Conservation (phyloP, 495 filamentous ascomycete genomes). For the Trichoderma erinaceum region DNA sequence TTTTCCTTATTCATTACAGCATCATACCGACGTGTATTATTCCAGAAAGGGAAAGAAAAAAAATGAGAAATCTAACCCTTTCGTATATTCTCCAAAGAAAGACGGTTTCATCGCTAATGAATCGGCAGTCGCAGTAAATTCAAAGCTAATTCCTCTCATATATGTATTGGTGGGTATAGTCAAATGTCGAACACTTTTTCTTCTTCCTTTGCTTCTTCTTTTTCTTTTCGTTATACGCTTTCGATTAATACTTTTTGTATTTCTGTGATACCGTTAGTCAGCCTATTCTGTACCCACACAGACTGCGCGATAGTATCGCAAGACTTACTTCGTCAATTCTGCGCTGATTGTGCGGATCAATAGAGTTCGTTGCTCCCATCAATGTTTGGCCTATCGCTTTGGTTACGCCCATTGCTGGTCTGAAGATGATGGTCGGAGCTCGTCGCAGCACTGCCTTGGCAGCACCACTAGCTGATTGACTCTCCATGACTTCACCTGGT, state of each 20-base stretch:
- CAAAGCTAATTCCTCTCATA: not conserved
- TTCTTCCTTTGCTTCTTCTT: not conserved
- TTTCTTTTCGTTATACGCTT: not conserved
- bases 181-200: not conserved
- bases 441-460: conserved; percentile 71
- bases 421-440: conserved; percentile 83
- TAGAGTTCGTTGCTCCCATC: conserved; percentile 85
- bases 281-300: not conserved
- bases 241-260: conserved; percentile 34
- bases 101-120: not conserved
- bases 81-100: not conserved
- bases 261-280: conserved; percentile 31
- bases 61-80: conserved; percentile 8
- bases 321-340: conserved; percentile 79
- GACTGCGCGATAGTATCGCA: not conserved
- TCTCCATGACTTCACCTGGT: conserved; percentile 84
- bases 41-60: not conserved
- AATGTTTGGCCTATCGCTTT: conserved; percentile 86
- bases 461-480: conserved; percentile 72
- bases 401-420: conserved; percentile 83
- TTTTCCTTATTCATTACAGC: not conserved
- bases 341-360: conserved; percentile 78
- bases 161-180: not conserved
- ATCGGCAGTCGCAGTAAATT: not conserved
- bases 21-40: not conserved